These are phyloP conservation scores for Aureobasidium sp. DNA, from an alignment of 2,329 filamentous ascomycete genomes.

Conservation along the genomic window DNA sequence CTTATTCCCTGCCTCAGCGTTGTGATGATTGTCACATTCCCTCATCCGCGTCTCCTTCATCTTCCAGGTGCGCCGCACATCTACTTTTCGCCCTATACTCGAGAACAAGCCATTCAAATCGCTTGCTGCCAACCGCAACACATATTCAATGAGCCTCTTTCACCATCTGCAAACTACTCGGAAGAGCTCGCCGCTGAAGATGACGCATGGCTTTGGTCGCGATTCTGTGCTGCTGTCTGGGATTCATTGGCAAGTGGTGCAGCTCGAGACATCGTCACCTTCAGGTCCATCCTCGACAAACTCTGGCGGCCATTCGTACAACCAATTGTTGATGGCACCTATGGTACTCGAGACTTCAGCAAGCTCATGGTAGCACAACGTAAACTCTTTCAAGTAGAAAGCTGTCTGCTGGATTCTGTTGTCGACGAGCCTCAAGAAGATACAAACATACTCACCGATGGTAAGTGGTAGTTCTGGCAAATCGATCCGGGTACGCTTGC, in stretches of 20 bases:
- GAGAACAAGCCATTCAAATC: conserved; percentile 70
- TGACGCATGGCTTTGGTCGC: conserved; percentile 64
- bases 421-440: conserved; percentile 8
- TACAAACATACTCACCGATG: neutral
- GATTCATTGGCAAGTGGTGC: conserved; percentile 77
- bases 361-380: conserved; percentile 67
- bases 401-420: conserved; percentile 50
- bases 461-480: neutral
- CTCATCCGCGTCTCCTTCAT: conserved; percentile 61
- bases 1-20: conserved; percentile 68
- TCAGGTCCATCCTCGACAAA: conserved; percentile 58
- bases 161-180: conserved; percentile 38
- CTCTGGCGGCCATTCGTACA: conserved; percentile 81
- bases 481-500: neutral
- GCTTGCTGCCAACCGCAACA: conserved; percentile 49
- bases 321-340: conserved; percentile 66
- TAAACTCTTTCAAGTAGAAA: conserved; percentile 63
- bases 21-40: conserved; percentile 66
- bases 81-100: conserved; percentile 76
- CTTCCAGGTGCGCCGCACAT: conserved; percentile 64
- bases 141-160: conserved; percentile 32
- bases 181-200: conserved; percentile 42
- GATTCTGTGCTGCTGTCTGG: conserved; percentile 77
- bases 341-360: conserved; percentile 71
- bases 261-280: conserved; percentile 66